phyloP scores from a whole-genome alignment of 805 yeast genomes.

The Alloascoidea hylecoeti region DNA sequence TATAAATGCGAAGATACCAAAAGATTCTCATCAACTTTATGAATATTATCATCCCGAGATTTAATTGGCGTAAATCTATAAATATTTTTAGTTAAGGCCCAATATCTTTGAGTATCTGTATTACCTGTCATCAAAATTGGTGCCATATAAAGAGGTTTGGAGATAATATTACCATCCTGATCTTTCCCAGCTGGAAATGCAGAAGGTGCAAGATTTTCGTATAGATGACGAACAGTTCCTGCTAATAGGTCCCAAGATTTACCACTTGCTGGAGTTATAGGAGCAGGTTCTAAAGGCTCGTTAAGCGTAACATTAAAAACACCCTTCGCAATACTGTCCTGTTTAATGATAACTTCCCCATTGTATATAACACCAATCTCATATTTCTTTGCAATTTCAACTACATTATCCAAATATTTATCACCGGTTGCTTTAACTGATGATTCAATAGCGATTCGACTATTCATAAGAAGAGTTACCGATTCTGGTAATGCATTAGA shows the following conservation, averaged over 20 bases:
- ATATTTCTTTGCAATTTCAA: conserved; percentile 28
- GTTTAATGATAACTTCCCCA: background rate
- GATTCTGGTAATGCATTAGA: conserved; percentile 66
- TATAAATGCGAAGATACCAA: conserved; percentile 39
- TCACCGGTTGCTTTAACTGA: conserved; percentile 27
- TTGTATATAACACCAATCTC: conserved; percentile 24
- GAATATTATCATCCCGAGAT: conserved; percentile 29
- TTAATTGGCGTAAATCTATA: conserved; percentile 42
- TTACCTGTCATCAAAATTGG: conserved; percentile 56
- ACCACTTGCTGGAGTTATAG: conserved; percentile 26
- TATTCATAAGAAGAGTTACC: conserved; percentile 39
- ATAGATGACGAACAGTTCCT: conserved; percentile 48
- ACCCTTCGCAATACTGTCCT: conserved; percentile 12
- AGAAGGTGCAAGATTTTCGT: conserved; percentile 29
- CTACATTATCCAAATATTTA: conserved; percentile 21
- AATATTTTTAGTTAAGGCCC: conserved; percentile 46
- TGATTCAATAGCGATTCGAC: conserved; percentile 51
- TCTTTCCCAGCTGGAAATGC: conserved; percentile 6
- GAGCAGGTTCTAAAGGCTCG: conserved; percentile 27
- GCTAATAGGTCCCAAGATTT: conserved; percentile 40
- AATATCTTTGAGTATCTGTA: conserved; percentile 56
- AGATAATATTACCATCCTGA: conserved; percentile 15
- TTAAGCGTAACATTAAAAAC: conserved; percentile 11
- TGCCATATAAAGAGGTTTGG: conserved; percentile 26
- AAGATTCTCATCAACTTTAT: conserved; percentile 52